phyloP scores from a whole-genome alignment of 805 yeast species.

The Nematodospora valgi region DNA sequence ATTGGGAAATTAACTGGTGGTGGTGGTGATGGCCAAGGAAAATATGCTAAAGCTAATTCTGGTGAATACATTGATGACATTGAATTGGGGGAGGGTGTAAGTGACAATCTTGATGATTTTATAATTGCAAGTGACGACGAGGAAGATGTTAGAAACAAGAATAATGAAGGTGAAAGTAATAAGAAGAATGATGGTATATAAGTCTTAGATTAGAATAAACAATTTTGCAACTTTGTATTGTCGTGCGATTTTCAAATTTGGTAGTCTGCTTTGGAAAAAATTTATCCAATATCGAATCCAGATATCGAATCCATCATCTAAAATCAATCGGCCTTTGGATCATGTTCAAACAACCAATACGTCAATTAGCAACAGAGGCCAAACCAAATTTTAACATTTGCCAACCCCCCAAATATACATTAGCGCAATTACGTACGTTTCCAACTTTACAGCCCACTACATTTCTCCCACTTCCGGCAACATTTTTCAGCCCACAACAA shows the following conservation, averaged over 20 bases:
- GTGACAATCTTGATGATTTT: conserved; percentile 33
- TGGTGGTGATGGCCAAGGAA: conserved; percentile 19
- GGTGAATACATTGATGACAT: conserved; percentile 28
- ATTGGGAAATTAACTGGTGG: conserved; percentile 28
- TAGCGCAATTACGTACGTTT: conserved; percentile 75
- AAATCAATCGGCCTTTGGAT: no score
- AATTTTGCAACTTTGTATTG: no score
- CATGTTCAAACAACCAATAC: conserved; percentile 26
- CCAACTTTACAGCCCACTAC: conserved; percentile 87
- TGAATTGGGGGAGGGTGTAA: conserved; percentile 35
- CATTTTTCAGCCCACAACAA: conserved; percentile 50
- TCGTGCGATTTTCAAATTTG: no score
- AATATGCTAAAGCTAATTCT: conserved; percentile 23
- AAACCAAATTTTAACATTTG: conserved; percentile 19
- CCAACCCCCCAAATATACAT: conserved; percentile 64
- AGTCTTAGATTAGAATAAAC: neutral
- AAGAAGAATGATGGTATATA: conserved; percentile 1
- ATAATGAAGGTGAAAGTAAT: neutral
- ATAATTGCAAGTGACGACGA: conserved; percentile 52
- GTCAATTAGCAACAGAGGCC: conserved; percentile 25
- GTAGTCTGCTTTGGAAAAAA: neutral
- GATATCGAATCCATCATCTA: neutral
- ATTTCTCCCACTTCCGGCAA: conserved; percentile 70
- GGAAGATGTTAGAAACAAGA: conserved; percentile 9
- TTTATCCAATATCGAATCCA: neutral